These are phyloP conservation scores for Albatrellus ellisii DNA, from an alignment of 768 basidiomycete species.

Conservation along the genomic window DNA sequence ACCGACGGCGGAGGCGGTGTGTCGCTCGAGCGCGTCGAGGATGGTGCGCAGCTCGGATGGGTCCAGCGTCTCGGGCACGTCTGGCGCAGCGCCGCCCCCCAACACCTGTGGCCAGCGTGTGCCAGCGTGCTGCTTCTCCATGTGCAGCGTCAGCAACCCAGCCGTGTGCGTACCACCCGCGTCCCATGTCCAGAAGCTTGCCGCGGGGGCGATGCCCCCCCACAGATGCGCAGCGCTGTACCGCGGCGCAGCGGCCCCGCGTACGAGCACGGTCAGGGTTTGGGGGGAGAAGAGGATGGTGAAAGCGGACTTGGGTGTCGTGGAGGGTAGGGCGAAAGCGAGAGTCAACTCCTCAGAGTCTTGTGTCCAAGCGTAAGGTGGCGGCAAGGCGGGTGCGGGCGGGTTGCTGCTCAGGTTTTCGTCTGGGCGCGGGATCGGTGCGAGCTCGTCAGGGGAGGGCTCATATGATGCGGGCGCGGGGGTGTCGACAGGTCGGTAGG, in stretches of 20 bases:
- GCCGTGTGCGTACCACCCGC: conserved; percentile 52
- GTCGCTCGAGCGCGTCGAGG: conserved; percentile 76
- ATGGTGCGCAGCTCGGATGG: conserved; percentile 71
- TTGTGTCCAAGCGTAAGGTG: conserved; percentile 92
- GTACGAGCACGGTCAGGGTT: conserved; percentile 53
- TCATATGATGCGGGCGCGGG: conserved; percentile 28
- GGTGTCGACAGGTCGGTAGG: conserved; percentile 32
- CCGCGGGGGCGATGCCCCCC: conserved; percentile 62
- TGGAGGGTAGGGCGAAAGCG: conserved; percentile 71
- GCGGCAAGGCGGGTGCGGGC: conserved; percentile 32
- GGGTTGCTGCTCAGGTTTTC: conserved; percentile 37
- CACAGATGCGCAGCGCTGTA: conserved; percentile 59
- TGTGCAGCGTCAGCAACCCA: conserved; percentile 67
- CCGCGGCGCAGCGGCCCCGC: conserved; percentile 19
- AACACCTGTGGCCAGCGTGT: conserved; percentile 87
- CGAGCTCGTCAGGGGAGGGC: conserved; percentile 53
- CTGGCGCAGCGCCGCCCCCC: conserved; percentile 28
- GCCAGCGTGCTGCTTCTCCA: conserved; percentile 77
- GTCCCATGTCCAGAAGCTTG: conserved; percentile 94
- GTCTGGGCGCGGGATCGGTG: conserved; percentile 49
- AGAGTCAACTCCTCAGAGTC: conserved; percentile 72
- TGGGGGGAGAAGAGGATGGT: conserved; percentile 51
- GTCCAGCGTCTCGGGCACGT: conserved; percentile 82
- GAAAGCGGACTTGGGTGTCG: conserved; percentile 48
- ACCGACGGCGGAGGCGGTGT: conserved; percentile 67